phyloP scores from a whole-genome alignment of 2,329 filamentous ascomycete species.

The Microsporum ferrugineum region DNA sequence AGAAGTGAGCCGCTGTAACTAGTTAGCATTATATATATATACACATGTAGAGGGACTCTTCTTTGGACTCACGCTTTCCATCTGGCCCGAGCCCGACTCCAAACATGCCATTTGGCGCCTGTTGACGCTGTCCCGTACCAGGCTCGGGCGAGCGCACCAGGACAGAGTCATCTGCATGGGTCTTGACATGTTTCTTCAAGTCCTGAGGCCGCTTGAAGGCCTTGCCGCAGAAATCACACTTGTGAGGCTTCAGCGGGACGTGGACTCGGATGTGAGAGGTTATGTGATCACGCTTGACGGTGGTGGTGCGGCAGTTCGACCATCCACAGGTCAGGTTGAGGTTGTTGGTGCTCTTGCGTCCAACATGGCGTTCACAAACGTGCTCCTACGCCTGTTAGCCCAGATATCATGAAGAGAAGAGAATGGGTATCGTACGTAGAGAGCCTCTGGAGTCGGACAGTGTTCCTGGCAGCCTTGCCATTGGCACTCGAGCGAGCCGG shows the following conservation, averaged over 20 bases:
- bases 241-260: conserved; percentile 97
- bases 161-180: conserved; percentile 89
- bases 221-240: conserved; percentile 97
- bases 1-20: conserved; percentile 44
- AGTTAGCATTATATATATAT: background rate
- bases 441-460: conserved; percentile 46
- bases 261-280: conserved; percentile 98
- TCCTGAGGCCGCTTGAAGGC: conserved; percentile 98
- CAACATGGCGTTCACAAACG: conserved; percentile 95
- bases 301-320: conserved; percentile 91
- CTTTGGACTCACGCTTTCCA: conserved; percentile 25
- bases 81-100: conserved; percentile 20
- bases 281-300: conserved; percentile 97
- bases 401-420: background rate
- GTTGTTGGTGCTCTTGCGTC: conserved; percentile 98
- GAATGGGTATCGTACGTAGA: conserved; percentile 43
- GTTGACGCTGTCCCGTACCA: conserved; percentile 31
- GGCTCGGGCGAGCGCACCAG: conserved; percentile 53
- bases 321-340: conserved; percentile 94
- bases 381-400: conserved; percentile 57
- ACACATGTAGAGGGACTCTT: background rate
- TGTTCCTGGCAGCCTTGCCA: conserved; percentile 54
- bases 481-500: conserved; percentile 43
- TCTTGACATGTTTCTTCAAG: conserved; percentile 99
- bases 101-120: conserved; percentile 32